These are phyloP conservation scores for Cercospora sesami DNA, from an alignment of 2,329 filamentous ascomycete species.

Conservation along the genomic window DNA sequence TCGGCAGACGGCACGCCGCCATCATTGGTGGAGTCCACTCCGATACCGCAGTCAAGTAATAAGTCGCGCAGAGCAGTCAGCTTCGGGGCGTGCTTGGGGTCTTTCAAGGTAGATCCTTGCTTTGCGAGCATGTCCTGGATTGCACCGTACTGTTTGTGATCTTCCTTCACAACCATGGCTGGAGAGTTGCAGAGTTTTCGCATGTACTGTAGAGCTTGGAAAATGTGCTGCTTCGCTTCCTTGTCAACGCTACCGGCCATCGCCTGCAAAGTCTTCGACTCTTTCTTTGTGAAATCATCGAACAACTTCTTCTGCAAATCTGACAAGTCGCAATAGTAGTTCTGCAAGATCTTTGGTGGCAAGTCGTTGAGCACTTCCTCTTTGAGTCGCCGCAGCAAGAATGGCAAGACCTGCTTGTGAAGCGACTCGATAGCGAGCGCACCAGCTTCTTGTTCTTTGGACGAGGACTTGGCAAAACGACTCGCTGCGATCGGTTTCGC, in stretches of 20 bases:
- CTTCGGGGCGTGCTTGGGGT: constrained; percentile 87
- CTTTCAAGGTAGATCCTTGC: constrained; percentile 78
- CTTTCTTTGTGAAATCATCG: constrained; percentile 92
- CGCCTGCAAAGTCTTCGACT: constrained; percentile 81
- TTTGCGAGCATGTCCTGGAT: constrained; percentile 77
- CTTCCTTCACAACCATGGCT: constrained; percentile 91
- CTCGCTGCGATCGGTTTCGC: constrained; percentile 93
- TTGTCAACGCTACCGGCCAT: constrained; percentile 85
- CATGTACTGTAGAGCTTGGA: constrained; percentile 99
- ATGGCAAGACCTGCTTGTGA: constrained; percentile 96
- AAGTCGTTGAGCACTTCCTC: constrained; percentile 96
- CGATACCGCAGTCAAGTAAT: constrained; percentile 97
- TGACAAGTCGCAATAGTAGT: constrained; percentile 98
- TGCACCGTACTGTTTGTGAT: constrained; percentile 83
- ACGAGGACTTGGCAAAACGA: constrained; percentile 93
- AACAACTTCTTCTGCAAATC: constrained; percentile 94
- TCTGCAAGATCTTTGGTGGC: constrained; percentile 96
- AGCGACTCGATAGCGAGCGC: constrained; percentile 96
- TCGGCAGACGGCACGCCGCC: constrained; percentile 57
- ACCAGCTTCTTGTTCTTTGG: constrained; percentile 95
- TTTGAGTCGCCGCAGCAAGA: constrained; percentile 92
- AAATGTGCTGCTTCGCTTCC: constrained; percentile 95
- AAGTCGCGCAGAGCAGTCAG: constrained; percentile 85
- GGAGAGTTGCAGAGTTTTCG: constrained; percentile 98
- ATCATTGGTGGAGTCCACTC: constrained; percentile 55